Conservation (phyloP, 768 basidiomycete genomes). For the Amanita phalloides region DNA sequence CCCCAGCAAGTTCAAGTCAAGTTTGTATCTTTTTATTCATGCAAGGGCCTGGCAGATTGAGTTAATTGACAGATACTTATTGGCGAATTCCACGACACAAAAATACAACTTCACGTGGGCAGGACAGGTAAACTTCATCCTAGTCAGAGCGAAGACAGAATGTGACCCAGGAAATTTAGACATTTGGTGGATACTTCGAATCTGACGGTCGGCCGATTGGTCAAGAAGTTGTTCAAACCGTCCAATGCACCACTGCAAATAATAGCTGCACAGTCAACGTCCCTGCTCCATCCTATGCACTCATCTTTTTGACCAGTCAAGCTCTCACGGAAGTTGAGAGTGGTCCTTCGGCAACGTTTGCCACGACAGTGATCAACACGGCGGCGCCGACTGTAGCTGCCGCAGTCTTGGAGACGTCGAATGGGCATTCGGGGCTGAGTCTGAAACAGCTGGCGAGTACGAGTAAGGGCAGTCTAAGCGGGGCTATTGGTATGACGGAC, state of each 20-base stretch:
- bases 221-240: slow-evolving; percentile 38
- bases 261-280: slow-evolving; percentile 52
- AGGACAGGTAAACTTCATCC: slow-evolving; percentile 39
- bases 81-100: slow-evolving; percentile 43
- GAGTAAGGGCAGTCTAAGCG: slow-evolving; percentile 18
- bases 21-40: slow-evolving; percentile 22
- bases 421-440: slow-evolving; percentile 26
- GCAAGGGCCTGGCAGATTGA: background rate
- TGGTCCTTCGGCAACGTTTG: slow-evolving; percentile 31
- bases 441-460: slow-evolving; percentile 19
- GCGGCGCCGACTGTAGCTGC: slow-evolving; percentile 37
- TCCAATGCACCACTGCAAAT: slow-evolving; percentile 43
- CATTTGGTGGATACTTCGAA: slow-evolving; percentile 47
- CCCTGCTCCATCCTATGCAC: slow-evolving; percentile 61
- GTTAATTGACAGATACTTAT: slow-evolving; percentile 33
- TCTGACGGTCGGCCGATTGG: slow-evolving; percentile 63
- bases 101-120: slow-evolving; percentile 71
- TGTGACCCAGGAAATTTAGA: slow-evolving; percentile 21
- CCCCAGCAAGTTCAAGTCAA: slow-evolving; percentile 48
- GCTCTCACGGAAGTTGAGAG: slow-evolving; percentile 21
- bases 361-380: slow-evolving; percentile 51
- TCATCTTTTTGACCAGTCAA: slow-evolving; percentile 54
- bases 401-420: slow-evolving; percentile 41
- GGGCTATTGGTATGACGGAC: slow-evolving; percentile 7
- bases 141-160: background rate